Conservation (phyloP, 345 rosid genomes). For the Boechera retrofracta region DNA sequence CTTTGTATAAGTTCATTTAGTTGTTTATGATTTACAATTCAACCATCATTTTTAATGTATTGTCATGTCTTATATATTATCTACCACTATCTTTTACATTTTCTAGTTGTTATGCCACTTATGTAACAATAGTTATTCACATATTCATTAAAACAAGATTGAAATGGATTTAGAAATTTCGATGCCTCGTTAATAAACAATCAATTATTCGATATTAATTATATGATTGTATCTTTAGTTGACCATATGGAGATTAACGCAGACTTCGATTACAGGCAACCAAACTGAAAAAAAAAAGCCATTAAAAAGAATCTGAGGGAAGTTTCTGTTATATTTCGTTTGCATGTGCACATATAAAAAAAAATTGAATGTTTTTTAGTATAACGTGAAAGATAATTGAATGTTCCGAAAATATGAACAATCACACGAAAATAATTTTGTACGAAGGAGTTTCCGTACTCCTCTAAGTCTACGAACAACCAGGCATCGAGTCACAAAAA, state of each 20-base stretch:
- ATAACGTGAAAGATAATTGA: slow-evolving; percentile 25
- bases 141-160: too few relatives aligned
- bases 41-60: not conserved
- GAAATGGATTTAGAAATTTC: too few relatives aligned
- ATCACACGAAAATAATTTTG: not conserved
- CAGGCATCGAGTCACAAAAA: slow-evolving; percentile 9
- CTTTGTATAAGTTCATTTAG: too few relatives aligned
- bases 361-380: slow-evolving; percentile 33
- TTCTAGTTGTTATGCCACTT: too few relatives aligned
- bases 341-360: slow-evolving; percentile 37
- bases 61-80: not conserved
- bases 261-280: slow-evolving; percentile 22
- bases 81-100: too few relatives aligned
- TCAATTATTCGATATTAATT: not conserved
- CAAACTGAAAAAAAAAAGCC: slow-evolving; percentile 10
- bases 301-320: slow-evolving; percentile 30
- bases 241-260: slow-evolving; percentile 30
- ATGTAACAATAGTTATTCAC: too few relatives aligned
- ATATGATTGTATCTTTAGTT: slow-evolving; percentile 6
- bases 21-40: too few relatives aligned
- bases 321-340: slow-evolving; percentile 45
- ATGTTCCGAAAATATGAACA: slow-evolving; percentile 31
- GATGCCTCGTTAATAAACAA: not conserved
- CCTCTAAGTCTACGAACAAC: slow-evolving; percentile 36
- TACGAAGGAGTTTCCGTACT: slow-evolving; percentile 43